phyloP scores from a whole-genome alignment of 2,329 filamentous ascomycete species.

The Penicillium sp. region DNA sequence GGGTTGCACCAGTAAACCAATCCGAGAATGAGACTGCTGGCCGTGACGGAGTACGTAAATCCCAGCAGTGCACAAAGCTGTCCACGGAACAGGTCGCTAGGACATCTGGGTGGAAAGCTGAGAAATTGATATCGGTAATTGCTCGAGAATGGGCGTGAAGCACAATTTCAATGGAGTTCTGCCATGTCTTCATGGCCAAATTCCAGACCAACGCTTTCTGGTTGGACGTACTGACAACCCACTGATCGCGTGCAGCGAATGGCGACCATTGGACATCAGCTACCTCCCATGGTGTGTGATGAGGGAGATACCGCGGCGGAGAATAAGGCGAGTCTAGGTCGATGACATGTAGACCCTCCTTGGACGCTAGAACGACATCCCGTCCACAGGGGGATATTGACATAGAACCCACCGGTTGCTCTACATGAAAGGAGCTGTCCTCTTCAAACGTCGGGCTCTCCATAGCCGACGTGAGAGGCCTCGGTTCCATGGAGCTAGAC shows the following conservation, averaged over 20 bases:
- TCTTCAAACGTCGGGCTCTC: slow-evolving; percentile 86
- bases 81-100: slow-evolving; percentile 90
- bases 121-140: slow-evolving; percentile 96
- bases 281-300: slow-evolving; percentile 89
- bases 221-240: slow-evolving; percentile 92
- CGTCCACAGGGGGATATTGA: slow-evolving; percentile 89
- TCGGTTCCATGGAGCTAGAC: slow-evolving; percentile 38
- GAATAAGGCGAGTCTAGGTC: slow-evolving; percentile 88
- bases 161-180: slow-evolving; percentile 84
- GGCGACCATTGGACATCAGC: slow-evolving; percentile 97
- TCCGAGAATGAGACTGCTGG: slow-evolving; percentile 82
- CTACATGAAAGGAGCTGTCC: slow-evolving; percentile 79
- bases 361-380: slow-evolving; percentile 87
- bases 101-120: slow-evolving; percentile 83
- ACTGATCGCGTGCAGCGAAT: slow-evolving; percentile 83
- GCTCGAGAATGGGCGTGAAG: slow-evolving; percentile 81
- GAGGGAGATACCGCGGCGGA: slow-evolving; percentile 77
- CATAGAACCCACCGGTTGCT: slow-evolving; percentile 77
- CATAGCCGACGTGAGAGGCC: slow-evolving; percentile 57
- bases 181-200: slow-evolving; percentile 65
- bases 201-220: slow-evolving; percentile 96
- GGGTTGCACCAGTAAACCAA: slow-evolving; percentile 89
- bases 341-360: slow-evolving; percentile 84
- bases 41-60: slow-evolving; percentile 70
- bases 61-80: slow-evolving; percentile 91